Evolutionary conservation across 2,329 filamentous ascomycete genomes (phyloP).

Genomic region (Colletotrichum trifolii): DNA sequence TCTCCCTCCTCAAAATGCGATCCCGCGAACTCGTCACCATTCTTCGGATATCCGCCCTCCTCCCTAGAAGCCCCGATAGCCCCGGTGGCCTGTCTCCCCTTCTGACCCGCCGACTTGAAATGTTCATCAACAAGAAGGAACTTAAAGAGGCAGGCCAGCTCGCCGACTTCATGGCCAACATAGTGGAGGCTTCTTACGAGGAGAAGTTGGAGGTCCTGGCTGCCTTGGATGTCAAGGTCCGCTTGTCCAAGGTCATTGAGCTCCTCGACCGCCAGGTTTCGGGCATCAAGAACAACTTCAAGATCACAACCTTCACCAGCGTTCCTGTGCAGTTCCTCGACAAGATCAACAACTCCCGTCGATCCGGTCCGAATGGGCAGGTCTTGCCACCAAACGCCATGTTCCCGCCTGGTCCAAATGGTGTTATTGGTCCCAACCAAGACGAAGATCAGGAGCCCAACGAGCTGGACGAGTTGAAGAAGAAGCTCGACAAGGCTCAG

Average conservation of each 20-base stretch:
- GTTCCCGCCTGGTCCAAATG: conserved; percentile 39
- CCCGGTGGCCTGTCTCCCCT: conserved; percentile 78
- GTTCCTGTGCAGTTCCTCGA: conserved; percentile 72
- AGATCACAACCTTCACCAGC: conserved; percentile 81
- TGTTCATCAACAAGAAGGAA: conserved; percentile 87
- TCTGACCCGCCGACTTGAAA: conserved; percentile 86
- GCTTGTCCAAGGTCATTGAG: conserved; percentile 85
- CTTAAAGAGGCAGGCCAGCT: conserved; percentile 84
- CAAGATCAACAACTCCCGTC: conserved; percentile 52
- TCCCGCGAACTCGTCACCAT: conserved; percentile 89
- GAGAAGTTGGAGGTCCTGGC: conserved; percentile 90
- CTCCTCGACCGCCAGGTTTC: conserved; percentile 85
- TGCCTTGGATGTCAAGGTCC: conserved; percentile 80
- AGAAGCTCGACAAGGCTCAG: conserved; percentile 83
- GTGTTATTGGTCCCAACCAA: conserved; percentile 55
- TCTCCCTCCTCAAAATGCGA: conserved; percentile 83
- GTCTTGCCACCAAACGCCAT: conserved; percentile 35
- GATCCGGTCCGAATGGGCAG: conserved; percentile 33
- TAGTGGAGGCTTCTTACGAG: conserved; percentile 87
- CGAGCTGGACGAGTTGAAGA: conserved; percentile 91
- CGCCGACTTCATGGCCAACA: conserved; percentile 96
- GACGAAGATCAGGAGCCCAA: conserved; percentile 84
- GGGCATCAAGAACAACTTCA: conserved; percentile 86
- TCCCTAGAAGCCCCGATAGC: conserved; percentile 70
- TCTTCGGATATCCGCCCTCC: conserved; percentile 84